phyloP scores from a whole-genome alignment of 805 yeast species.

The Ogataea ramenticola region DNA sequence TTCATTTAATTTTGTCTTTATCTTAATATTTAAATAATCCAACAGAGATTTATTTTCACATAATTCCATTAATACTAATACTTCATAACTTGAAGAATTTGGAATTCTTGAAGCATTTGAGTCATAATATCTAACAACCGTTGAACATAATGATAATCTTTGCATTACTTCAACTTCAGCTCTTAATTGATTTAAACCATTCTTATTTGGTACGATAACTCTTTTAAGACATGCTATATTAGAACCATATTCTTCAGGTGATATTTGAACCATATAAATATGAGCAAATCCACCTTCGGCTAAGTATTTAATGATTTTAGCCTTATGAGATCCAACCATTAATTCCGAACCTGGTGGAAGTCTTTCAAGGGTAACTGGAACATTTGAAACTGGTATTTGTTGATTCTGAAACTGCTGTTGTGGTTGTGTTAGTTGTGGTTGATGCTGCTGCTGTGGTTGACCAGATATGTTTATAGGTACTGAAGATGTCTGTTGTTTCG shows the following conservation, averaged over 20 bases:
- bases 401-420: background rate
- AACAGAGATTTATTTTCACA: slow-evolving; percentile 83
- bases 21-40: slow-evolving; percentile 84
- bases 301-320: slow-evolving; percentile 37
- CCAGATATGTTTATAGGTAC: too few relatives aligned
- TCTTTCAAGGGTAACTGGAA: slow-evolving; percentile 8
- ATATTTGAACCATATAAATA: slow-evolving; percentile 57
- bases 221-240: slow-evolving; percentile 64
- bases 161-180: slow-evolving; percentile 81
- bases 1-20: slow-evolving; percentile 71
- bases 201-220: slow-evolving; percentile 65
- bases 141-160: slow-evolving; percentile 43
- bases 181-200: slow-evolving; percentile 56
- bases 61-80: slow-evolving; percentile 84
- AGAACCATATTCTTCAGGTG: slow-evolving; percentile 36
- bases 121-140: slow-evolving; percentile 65
- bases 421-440: background rate
- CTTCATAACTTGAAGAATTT: slow-evolving; percentile 59
- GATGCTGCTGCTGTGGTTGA: background rate
- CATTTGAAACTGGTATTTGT: background rate
- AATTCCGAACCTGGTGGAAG: slow-evolving; percentile 38
- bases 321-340: slow-evolving; percentile 43
- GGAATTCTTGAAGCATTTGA: slow-evolving; percentile 63
- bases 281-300: slow-evolving; percentile 72
- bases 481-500: too few relatives aligned